Conservation (phyloP, 2,329 filamentous ascomycete species). For the Xylaria hypoxylon region DNA sequence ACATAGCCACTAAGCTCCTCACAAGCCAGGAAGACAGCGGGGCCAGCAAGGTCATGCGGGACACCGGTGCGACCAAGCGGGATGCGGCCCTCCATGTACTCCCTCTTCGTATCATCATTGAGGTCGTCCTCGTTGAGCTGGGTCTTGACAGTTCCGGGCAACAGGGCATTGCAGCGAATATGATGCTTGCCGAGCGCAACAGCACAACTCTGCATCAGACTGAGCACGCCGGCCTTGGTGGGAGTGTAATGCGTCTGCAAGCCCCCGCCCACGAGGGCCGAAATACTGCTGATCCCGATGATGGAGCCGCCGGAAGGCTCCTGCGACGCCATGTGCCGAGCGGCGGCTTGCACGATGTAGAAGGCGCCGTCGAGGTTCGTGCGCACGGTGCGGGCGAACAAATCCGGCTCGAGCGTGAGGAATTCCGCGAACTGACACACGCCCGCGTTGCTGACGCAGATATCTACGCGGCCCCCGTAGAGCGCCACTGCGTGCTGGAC, state of each 20-base stretch:
- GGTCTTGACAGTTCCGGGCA: constrained; percentile 86
- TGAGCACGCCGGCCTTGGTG: constrained; percentile 85
- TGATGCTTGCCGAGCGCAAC: constrained; percentile 80
- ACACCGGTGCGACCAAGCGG: constrained; percentile 80
- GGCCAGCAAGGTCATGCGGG: constrained; percentile 81
- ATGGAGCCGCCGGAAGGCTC: constrained; percentile 79
- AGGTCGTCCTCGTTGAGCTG: constrained; percentile 88
- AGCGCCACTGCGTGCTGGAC: constrained; percentile 73
- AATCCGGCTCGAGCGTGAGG: constrained; percentile 75
- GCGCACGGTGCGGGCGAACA: constrained; percentile 77
- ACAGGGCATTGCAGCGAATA: constrained; percentile 84
- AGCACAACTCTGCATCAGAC: constrained; percentile 85
- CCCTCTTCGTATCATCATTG: constrained; percentile 75
- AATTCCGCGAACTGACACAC: constrained; percentile 92
- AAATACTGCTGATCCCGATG: constrained; percentile 80
- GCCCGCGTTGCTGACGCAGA: constrained; percentile 90
- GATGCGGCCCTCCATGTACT: constrained; percentile 84
- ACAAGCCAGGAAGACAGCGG: constrained; percentile 85
- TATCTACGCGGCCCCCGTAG: constrained; percentile 70
- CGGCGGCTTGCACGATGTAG: constrained; percentile 86
- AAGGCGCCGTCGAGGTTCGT: constrained; percentile 93
- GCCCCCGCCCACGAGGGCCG: constrained; percentile 80
- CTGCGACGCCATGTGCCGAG: constrained; percentile 80
- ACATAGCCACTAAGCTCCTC: constrained; percentile 84
- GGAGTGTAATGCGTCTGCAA: constrained; percentile 88